Conservation (phyloP, 2,329 filamentous ascomycete genomes). For the Pseudogymnoascus sp. region DNA sequence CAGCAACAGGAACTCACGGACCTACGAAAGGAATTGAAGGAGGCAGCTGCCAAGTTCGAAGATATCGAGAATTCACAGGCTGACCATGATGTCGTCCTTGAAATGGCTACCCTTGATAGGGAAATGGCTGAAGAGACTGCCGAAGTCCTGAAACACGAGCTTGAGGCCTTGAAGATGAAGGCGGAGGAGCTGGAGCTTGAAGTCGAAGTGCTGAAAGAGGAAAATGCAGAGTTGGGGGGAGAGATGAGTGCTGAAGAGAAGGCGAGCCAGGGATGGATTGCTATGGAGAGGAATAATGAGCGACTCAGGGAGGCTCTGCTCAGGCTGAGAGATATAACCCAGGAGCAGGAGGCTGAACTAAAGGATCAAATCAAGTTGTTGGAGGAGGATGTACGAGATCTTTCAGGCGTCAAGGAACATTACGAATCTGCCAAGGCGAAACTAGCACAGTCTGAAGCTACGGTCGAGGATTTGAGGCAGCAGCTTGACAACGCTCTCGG, state of each 20-base stretch:
- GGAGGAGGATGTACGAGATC: slow-evolving; percentile 66
- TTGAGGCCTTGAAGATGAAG: slow-evolving; percentile 68
- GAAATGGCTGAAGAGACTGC: slow-evolving; percentile 95
- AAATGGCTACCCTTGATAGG: slow-evolving; percentile 80
- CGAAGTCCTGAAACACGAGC: slow-evolving; percentile 72
- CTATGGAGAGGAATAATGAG: slow-evolving; percentile 87
- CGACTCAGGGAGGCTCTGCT: slow-evolving; percentile 78
- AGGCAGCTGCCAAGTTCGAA: slow-evolving; percentile 62
- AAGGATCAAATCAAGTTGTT: slow-evolving; percentile 66
- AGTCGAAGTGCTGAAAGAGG: slow-evolving; percentile 76
- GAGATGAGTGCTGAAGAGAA: slow-evolving; percentile 86
- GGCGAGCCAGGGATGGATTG: slow-evolving; percentile 78
- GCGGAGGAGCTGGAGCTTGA: slow-evolving; percentile 82
- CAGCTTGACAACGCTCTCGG: slow-evolving; percentile 84
- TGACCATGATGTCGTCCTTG: slow-evolving; percentile 77
- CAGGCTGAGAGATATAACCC: slow-evolving; percentile 75
- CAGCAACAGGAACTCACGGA: slow-evolving; percentile 74
- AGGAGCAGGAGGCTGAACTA: slow-evolving; percentile 75
- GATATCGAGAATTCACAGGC: slow-evolving; percentile 67
- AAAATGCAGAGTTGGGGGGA: slow-evolving; percentile 75
- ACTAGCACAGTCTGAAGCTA: slow-evolving; percentile 62
- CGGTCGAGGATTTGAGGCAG: slow-evolving; percentile 77
- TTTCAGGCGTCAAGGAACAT: slow-evolving; percentile 59
- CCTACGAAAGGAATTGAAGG: slow-evolving; percentile 69
- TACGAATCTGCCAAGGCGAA: slow-evolving; percentile 65